phyloP scores from a whole-genome alignment of 2,329 filamentous ascomycete genomes.

The Botrytis tulipae region DNA sequence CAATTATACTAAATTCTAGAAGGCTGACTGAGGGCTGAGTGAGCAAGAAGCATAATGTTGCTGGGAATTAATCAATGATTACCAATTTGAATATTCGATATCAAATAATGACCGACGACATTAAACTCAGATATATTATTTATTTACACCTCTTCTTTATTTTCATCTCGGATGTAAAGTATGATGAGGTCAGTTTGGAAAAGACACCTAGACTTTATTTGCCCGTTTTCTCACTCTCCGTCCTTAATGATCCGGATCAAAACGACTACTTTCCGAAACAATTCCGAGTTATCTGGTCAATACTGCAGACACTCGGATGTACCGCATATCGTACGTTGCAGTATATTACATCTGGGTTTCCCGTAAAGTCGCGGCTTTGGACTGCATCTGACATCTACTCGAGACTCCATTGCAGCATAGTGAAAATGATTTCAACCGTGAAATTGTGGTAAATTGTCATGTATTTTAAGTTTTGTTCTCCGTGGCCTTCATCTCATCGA shows the following conservation, averaged over 20 bases:
- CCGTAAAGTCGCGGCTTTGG: neutral
- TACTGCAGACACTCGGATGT: neutral
- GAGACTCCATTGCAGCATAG: neutral
- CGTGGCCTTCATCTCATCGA: neutral
- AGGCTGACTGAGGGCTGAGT: neutral
- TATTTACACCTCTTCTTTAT: neutral
- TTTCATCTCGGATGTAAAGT: neutral
- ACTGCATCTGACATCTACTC: neutral
- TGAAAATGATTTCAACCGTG: neutral
- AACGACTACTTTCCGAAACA: slow-evolving; percentile 1
- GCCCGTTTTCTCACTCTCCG: too few relatives aligned
- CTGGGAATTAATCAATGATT: neutral
- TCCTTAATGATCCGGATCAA: neutral
- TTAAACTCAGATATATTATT: neutral
- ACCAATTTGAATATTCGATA: neutral
- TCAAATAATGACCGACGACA: neutral
- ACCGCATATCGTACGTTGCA: neutral
- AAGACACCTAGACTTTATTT: too few relatives aligned
- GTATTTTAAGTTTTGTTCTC: neutral
- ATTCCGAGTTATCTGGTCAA: neutral
- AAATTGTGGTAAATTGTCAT: neutral
- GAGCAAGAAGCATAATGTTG: neutral
- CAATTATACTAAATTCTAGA: neutral
- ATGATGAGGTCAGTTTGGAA: neutral
- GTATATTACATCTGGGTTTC: neutral